phyloP scores from a whole-genome alignment of 164 flowering plant species.

The Hamamelis virginiana region DNA sequence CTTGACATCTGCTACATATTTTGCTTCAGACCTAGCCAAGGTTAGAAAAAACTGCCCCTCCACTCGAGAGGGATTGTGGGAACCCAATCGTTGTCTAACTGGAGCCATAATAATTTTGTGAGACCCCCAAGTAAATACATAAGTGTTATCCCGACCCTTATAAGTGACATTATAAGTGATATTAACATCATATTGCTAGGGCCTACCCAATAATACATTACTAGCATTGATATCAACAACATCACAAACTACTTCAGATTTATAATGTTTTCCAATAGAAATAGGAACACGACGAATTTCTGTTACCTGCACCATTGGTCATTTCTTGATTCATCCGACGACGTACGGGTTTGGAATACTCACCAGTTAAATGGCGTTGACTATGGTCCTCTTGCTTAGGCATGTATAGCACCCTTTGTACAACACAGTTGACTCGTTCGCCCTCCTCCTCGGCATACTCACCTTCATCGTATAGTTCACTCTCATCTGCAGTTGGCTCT shows the following conservation, averaged over 20 bases:
- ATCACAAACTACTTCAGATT: constrained; percentile 10
- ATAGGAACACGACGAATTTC: background rate
- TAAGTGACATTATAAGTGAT: constrained; percentile 7
- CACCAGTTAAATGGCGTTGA: background rate
- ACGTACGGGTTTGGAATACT: background rate
- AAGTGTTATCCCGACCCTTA: background rate
- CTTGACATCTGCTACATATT: too few species aligned
- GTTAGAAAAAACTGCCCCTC: too few species aligned
- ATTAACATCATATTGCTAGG: constrained; percentile 14
- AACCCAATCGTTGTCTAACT: too few species aligned
- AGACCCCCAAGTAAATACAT: background rate
- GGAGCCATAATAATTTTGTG: background rate
- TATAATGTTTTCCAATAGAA: constrained; percentile 14
- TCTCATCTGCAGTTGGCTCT: background rate
- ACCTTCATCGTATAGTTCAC: background rate
- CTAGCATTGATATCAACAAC: too few species aligned
- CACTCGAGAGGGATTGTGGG: too few species aligned
- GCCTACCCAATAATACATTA: too few species aligned
- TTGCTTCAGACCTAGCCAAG: too few species aligned
- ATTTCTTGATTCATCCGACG: constrained; percentile 3
- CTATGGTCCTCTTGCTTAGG: background rate
- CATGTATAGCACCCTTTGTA: background rate
- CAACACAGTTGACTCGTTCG: background rate
- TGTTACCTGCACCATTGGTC: background rate
- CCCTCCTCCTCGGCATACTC: background rate